Evolutionary conservation across 1,139 yeast species (phyloP).

Genomic region (Sugiyamaella xylanicola): DNA sequence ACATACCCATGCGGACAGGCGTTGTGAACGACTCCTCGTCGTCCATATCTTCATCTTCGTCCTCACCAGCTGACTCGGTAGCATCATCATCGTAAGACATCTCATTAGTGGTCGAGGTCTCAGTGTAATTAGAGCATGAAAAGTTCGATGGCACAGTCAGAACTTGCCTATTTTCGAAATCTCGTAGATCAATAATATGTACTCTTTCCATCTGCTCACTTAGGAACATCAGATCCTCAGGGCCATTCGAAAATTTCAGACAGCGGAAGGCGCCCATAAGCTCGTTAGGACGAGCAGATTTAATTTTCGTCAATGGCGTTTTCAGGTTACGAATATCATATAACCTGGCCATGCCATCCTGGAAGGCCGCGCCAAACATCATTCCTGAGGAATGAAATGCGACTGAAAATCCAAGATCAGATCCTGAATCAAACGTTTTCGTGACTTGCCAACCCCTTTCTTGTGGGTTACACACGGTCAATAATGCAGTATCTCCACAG

Average conservation of each 20-base stretch:
- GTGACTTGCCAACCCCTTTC: conserved; percentile 35
- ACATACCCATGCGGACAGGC: conserved; percentile 10
- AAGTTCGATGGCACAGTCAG: conserved; percentile 52
- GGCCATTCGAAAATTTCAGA: conserved; percentile 68
- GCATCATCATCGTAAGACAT: conserved; percentile 15
- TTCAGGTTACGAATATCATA: conserved; percentile 70
- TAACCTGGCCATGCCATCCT: conserved; percentile 76
- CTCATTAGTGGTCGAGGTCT: conserved; percentile 19
- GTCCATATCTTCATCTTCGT: conserved; percentile 7
- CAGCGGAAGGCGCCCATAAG: conserved; percentile 61
- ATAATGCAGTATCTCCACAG: conserved; percentile 60
- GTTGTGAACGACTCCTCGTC: conserved; percentile 4
- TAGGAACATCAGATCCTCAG: conserved; percentile 73
- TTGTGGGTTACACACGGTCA: conserved; percentile 53
- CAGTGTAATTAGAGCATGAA: conserved; percentile 20
- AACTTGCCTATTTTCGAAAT: conserved; percentile 73
- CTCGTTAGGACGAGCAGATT: conserved; percentile 40
- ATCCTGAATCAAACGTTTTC: conserved; percentile 54
- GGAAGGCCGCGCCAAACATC: conserved; percentile 78
- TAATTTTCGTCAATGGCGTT: conserved; percentile 44
- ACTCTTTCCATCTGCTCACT: conserved; percentile 87
- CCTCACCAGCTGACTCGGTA: not conserved
- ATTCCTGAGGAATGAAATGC: conserved; percentile 74
- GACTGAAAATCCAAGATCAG: conserved; percentile 83
- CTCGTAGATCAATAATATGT: conserved; percentile 77